Evolutionary conservation across 805 yeast genomes (phyloP).

Genomic region (Sugiyamaella marilandica): DNA sequence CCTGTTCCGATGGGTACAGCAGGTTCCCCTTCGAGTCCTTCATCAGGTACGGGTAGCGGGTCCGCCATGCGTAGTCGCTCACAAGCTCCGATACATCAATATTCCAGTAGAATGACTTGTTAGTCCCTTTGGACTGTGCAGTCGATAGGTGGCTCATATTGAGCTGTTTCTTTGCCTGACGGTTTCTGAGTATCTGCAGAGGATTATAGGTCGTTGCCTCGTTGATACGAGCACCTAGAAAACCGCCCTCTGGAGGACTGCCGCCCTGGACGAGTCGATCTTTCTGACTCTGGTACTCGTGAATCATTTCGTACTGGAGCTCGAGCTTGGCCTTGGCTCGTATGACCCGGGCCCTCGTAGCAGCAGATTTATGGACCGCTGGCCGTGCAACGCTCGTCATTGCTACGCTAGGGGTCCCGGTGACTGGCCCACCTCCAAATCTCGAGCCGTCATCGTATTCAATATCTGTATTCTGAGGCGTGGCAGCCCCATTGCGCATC

Average conservation of each 20-base stretch:
- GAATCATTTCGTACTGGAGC: slow-evolving; percentile 25
- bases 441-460: background rate
- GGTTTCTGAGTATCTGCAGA: slow-evolving; percentile 71
- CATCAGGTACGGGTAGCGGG: slow-evolving; percentile 16
- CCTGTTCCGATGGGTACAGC: slow-evolving; percentile 9
- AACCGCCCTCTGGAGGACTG: background rate
- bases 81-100: slow-evolving; percentile 26
- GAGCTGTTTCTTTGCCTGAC: slow-evolving; percentile 35
- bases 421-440: slow-evolving; percentile 6
- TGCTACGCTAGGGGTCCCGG: background rate
- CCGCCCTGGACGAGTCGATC: background rate
- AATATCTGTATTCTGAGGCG: background rate
- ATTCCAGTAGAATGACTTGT: slow-evolving; percentile 19
- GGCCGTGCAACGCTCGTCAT: background rate
- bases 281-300: slow-evolving; percentile 16
- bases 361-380: slow-evolving; percentile 11
- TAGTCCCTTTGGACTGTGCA: background rate
- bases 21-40: slow-evolving; percentile 17
- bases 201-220: slow-evolving; percentile 56
- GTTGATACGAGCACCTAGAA: slow-evolving; percentile 5
- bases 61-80: slow-evolving; percentile 24
- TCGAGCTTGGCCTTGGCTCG: slow-evolving; percentile 30
- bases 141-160: slow-evolving; percentile 1
- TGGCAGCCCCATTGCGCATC: background rate
- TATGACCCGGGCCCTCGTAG: slow-evolving; percentile 23